A percentile compares a stretch with the other conserved stretches of the same genome.
These are phyloP conservation scores for Angomonas ambiguus DNA, from an alignment of 208 protist species.

Conservation along the genomic window DNA sequence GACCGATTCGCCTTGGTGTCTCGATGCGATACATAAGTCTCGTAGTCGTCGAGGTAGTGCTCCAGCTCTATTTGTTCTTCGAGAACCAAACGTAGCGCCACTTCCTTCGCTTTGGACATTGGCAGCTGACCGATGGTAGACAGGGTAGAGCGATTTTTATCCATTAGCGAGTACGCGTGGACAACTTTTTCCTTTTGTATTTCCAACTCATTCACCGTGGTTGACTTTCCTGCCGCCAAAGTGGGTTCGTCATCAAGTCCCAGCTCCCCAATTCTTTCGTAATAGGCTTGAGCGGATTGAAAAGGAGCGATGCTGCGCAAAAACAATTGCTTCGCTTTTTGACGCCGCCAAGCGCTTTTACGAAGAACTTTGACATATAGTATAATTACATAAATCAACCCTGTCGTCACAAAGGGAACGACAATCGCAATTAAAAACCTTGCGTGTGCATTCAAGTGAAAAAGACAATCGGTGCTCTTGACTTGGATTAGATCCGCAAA, in stretches of 20 bases:
- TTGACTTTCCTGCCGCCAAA: conserved; percentile 6
- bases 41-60: conserved; percentile 26
- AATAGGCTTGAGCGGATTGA: conserved; percentile 29
- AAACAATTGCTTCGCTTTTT: conserved; percentile 22
- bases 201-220: conserved; percentile 19
- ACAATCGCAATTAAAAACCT: conserved; percentile 20
- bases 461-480: conserved; percentile 2
- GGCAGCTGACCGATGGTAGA: conserved; percentile 30
- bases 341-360: conserved; percentile 12
- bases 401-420: conserved; percentile 6
- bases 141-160: conserved; percentile 34
- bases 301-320: conserved; percentile 27
- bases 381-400: conserved; percentile 17
- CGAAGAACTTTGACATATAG: conserved; percentile 23
- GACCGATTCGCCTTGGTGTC: background rate
- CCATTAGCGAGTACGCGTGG: conserved; percentile 37
- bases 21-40: conserved; percentile 23
- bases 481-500: background rate
- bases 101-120: conserved; percentile 24
- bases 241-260: conserved; percentile 34
- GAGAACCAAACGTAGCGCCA: conserved; percentile 24
- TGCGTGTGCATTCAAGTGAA: conserved; percentile 11
- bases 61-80: conserved; percentile 30
- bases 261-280: conserved; percentile 22
- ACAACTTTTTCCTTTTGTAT: conserved; percentile 24